These are phyloP conservation scores for Helianthus annuus DNA, from an alignment of 129 eudicot species.

Conservation along the genomic window DNA sequence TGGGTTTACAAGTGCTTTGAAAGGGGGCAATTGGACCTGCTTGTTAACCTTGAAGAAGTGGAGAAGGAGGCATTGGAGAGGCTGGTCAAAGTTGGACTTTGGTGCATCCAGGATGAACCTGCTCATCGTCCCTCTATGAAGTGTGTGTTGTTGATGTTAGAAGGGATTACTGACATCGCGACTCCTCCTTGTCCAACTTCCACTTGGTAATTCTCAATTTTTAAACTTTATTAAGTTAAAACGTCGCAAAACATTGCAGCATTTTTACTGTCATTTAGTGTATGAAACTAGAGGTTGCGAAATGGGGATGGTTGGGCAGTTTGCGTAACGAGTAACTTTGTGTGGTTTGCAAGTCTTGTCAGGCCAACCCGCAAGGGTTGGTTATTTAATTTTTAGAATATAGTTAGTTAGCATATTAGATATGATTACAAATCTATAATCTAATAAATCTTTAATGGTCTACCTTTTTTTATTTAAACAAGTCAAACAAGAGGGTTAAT, in stretches of 20 bases:
- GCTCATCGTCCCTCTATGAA: conserved; percentile 12
- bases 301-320: too few species aligned
- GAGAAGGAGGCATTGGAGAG: conserved; percentile 1
- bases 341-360: too few species aligned
- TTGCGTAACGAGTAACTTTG: too few species aligned
- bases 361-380: too few species aligned
- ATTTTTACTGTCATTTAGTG: too few species aligned
- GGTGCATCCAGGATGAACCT: conserved; percentile 9
- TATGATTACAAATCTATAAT: neutral
- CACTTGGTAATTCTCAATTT: neutral
- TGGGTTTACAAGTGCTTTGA: conserved; percentile 11
- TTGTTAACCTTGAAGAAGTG: neutral
- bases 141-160: conserved; percentile 10
- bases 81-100: conserved; percentile 1
- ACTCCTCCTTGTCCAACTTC: conserved; percentile 10
- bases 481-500: neutral
- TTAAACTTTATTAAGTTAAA: too few species aligned
- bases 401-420: too few species aligned
- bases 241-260: too few species aligned
- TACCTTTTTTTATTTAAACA: too few species aligned
- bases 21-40: conserved; percentile 1
- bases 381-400: too few species aligned
- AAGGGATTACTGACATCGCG: conserved; percentile 3
- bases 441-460: too few species aligned
- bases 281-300: too few species aligned